A percentile compares a stretch with the other conserved stretches of the same genome.
Conservation (phyloP, 2,329 filamentous ascomycete genomes). For the Coleophoma crateriformis region DNA sequence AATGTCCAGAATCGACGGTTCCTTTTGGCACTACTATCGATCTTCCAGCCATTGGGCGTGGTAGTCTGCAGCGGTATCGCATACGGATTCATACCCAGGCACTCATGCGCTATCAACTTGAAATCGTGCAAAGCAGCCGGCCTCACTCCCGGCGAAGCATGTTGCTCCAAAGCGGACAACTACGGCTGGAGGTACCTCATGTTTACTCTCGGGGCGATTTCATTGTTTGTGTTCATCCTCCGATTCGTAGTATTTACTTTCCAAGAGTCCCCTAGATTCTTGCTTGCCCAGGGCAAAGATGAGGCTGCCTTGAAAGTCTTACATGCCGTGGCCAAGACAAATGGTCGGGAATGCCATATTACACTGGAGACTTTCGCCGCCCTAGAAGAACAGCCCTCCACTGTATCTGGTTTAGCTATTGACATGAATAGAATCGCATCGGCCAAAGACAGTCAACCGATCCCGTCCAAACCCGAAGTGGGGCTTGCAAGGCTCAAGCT, state of each 20-base stretch:
- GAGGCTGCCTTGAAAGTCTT: conserved; percentile 46
- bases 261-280: conserved; percentile 51
- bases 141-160: conserved; percentile 13
- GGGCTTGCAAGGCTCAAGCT: conserved; percentile 37
- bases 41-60: conserved; percentile 21
- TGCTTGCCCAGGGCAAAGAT: conserved; percentile 49
- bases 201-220: conserved; percentile 46
- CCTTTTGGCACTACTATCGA: conserved; percentile 16
- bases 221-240: conserved; percentile 46
- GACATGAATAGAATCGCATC: background rate
- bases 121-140: conserved; percentile 3
- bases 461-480: conserved; percentile 27
- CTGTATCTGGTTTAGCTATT: background rate
- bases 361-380: conserved; percentile 11
- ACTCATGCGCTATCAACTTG: conserved; percentile 11
- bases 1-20: conserved; percentile 16
- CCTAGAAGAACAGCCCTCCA: conserved; percentile 3
- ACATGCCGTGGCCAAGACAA: conserved; percentile 47
- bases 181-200: conserved; percentile 57
- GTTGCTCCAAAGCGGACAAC: conserved; percentile 35
- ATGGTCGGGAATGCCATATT: conserved; percentile 22
- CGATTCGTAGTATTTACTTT: conserved; percentile 52
- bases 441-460: conserved; percentile 11
- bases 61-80: conserved; percentile 16
- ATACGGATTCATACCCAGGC: conserved; percentile 15